Evolutionary conservation across 257 asterid genomes (phyloP), one percentile per base, ranked within the genome.

Genomic region (Pogostemon cablin): DNA sequence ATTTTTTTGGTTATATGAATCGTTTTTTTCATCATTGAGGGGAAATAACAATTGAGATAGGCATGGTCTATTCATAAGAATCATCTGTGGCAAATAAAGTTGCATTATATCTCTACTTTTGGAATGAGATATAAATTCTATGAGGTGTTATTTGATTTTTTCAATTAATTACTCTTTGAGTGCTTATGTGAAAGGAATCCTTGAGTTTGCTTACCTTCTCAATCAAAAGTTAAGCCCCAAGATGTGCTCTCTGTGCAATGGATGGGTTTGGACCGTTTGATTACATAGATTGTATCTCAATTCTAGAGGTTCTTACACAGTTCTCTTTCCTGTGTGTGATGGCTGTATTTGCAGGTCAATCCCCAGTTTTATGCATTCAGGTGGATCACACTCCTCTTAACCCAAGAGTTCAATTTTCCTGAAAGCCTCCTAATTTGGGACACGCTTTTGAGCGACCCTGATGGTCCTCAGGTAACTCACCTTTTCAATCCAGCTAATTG

Each of bases 331-430:
- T 60, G 9, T 68, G 76, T 73, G 38, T 58, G 69, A 55, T 62
- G 70, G 61, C 67, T 48, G 72, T 64, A 38, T 50, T 71, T 75
- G 76, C 97, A 91, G 99, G 96, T 93, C 67, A 89, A 93, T 85
- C 96, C 99, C 66, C 96, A 93, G 83, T 93, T 93, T 69, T 93
- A 93, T 72, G 99, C 97, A 43, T 93, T 93, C 86, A 86, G 96
- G 84, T 93, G 99, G 99, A 93, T 93, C 69, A 93, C 99, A 9
- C 95, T 93, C 61, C 96, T 93, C 54, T 73, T 91, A 91, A 91
- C 97, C 62, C 97, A 93, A 80, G 99, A 93, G 64, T 93, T 91
- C 86, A 82, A 85, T 69, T 93, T 93, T 59, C 77, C 93, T 0
- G 96, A 93, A 75, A 81, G 80, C 71, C 86, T 91, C 56, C 80